Evolutionary conservation across 208 protist genomes (phyloP).

Genomic region (Tritrichomonas foetus): DNA sequence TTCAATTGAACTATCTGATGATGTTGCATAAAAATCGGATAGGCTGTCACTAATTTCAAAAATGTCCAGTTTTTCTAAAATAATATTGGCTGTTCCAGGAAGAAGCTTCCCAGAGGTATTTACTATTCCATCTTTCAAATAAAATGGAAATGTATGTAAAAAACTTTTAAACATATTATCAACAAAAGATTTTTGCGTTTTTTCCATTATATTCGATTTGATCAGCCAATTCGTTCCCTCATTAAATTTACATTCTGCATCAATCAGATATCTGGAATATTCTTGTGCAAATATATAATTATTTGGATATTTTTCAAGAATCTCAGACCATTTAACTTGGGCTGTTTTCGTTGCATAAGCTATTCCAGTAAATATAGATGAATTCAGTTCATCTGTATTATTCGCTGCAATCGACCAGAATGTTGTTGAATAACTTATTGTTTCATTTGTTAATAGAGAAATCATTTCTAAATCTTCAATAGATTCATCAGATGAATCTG

Average conservation of each 20-base stretch:
- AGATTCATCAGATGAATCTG: background rate
- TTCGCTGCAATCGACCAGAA: too few species aligned
- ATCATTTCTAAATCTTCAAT: background rate
- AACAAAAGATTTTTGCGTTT: background rate
- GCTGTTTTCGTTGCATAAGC: too few species aligned
- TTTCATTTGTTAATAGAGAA: background rate
- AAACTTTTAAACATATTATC: background rate
- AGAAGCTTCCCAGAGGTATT: background rate
- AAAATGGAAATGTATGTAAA: background rate
- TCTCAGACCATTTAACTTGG: background rate
- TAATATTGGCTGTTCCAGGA: background rate
- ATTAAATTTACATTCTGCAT: background rate
- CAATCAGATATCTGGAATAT: background rate
- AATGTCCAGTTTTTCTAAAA: background rate
- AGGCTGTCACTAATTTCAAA: too few species aligned
- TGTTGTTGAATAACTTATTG: too few species aligned
- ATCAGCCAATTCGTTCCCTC: background rate
- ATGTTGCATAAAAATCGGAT: background rate
- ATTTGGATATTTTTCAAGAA: conserved; percentile 19
- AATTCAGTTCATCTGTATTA: too few species aligned
- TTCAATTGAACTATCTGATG: background rate
- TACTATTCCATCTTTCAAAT: background rate
- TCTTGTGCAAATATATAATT: background rate
- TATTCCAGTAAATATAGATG: too few species aligned
- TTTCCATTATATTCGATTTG: background rate